Evolutionary conservation across 106 monocot species (phyloP).

Genomic region (Apostasia ramifera): DNA sequence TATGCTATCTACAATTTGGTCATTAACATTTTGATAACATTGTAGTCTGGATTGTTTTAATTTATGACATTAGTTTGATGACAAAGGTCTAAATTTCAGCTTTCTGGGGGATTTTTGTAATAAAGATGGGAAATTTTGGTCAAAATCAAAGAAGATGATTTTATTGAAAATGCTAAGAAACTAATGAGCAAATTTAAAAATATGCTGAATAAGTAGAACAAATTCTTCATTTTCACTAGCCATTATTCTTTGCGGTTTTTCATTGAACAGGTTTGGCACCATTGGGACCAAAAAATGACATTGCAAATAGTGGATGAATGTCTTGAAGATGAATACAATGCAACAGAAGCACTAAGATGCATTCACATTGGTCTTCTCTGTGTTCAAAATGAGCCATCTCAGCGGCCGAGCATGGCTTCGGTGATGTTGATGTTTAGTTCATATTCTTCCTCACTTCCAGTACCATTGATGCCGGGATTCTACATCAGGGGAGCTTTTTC

Average conservation of each 20-base stretch:
- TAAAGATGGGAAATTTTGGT: too few relatives aligned
- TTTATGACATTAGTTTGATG: too few relatives aligned
- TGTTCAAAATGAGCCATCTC: neutral
- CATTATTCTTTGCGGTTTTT: too few relatives aligned
- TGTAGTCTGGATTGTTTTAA: too few relatives aligned
- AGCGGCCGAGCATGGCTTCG: conserved; percentile 1
- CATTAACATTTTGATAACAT: too few relatives aligned
- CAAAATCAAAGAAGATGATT: too few relatives aligned
- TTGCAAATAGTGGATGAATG: neutral
- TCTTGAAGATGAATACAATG: neutral
- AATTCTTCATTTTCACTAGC: too few relatives aligned
- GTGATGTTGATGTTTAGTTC: neutral
- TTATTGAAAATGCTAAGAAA: neutral
- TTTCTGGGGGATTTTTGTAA: too few relatives aligned
- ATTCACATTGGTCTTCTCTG: neutral
- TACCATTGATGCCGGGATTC: neutral
- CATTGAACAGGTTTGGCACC: conserved; percentile 1
- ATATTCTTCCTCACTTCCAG: neutral
- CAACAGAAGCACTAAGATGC: neutral
- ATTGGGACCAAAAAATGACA: neutral
- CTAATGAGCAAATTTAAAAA: too few relatives aligned
- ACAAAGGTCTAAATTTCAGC: too few relatives aligned
- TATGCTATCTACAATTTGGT: neutral
- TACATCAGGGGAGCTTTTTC: neutral
- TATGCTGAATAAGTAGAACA: too few relatives aligned